Evolutionary conservation across 2,329 filamentous ascomycete genomes (phyloP).

Genomic region (Kalaharituber pfeilii): DNA sequence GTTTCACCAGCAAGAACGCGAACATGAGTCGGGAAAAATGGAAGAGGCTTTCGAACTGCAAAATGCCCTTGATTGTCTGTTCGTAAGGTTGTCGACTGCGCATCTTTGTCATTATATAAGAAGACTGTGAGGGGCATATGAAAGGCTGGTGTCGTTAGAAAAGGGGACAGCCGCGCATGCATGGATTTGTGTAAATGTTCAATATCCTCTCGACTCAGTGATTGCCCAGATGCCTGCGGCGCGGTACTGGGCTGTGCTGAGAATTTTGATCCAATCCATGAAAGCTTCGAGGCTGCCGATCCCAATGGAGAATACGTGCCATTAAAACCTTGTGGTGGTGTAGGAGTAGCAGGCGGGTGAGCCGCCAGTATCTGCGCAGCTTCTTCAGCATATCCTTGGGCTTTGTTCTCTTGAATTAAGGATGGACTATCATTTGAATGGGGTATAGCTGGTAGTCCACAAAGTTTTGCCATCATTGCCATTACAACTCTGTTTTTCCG

Average conservation of each 20-base stretch:
- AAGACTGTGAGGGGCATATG: slow-evolving; percentile 73
- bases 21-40: slow-evolving; percentile 81
- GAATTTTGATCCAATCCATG: slow-evolving; percentile 7
- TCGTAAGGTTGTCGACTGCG: slow-evolving; percentile 64
- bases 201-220: slow-evolving; percentile 57
- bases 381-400: slow-evolving; percentile 8
- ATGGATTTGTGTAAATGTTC: slow-evolving; percentile 67
- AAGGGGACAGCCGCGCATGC: slow-evolving; percentile 73
- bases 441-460: slow-evolving; percentile 55
- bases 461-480: slow-evolving; percentile 69
- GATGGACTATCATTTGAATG: slow-evolving; percentile 29
- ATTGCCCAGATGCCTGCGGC: neutral
- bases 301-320: slow-evolving; percentile 10
- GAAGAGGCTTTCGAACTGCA: slow-evolving; percentile 55
- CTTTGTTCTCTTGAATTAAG: slow-evolving; percentile 6
- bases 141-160: slow-evolving; percentile 67
- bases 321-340: slow-evolving; percentile 17
- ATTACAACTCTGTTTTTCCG: slow-evolving; percentile 75
- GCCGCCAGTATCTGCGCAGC: neutral
- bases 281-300: slow-evolving; percentile 8
- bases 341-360: slow-evolving; percentile 14
- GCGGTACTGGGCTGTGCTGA: neutral
- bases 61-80: slow-evolving; percentile 90
- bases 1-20: slow-evolving; percentile 72
- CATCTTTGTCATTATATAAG: slow-evolving; percentile 76